These are phyloP conservation scores for Rhizoctonia solani DNA, from an alignment of 1,284 basidiomycete genomes.

Conservation along the genomic window DNA sequence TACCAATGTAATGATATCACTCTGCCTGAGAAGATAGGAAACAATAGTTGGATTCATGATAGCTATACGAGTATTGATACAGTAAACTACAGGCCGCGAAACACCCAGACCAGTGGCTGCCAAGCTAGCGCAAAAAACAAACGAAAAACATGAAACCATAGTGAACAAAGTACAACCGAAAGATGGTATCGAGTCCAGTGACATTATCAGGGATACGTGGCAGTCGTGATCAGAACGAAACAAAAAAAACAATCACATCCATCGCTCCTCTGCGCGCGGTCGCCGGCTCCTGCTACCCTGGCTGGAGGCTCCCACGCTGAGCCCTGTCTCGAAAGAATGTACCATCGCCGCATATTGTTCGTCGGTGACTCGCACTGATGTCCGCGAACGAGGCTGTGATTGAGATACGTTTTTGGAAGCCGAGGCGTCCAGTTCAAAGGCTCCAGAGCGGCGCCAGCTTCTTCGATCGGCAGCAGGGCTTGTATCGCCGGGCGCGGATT, in stretches of 20 bases:
- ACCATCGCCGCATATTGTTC: constrained; percentile 14
- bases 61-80: background rate
- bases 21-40: background rate
- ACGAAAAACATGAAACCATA: background rate
- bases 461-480: constrained; percentile 13
- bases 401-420: background rate
- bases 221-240: background rate
- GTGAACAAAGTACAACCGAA: background rate
- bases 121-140: background rate
- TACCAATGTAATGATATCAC: too few relatives aligned
- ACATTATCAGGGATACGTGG: too few relatives aligned
- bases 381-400: constrained; percentile 1
- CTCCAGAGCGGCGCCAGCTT: constrained; percentile 17
- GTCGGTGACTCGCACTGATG: background rate
- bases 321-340: constrained; percentile 3
- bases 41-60: background rate
- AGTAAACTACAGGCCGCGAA: too few relatives aligned
- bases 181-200: background rate
- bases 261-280: constrained; percentile 23
- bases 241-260: constrained; percentile 9
- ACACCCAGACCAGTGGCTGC: background rate
- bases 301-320: constrained; percentile 5
- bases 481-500: background rate
- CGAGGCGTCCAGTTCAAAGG: background rate
- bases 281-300: constrained; percentile 3